Conservation (phyloP, 1,284 basidiomycete species). For the Anthracocystis panici-leucophaei region DNA sequence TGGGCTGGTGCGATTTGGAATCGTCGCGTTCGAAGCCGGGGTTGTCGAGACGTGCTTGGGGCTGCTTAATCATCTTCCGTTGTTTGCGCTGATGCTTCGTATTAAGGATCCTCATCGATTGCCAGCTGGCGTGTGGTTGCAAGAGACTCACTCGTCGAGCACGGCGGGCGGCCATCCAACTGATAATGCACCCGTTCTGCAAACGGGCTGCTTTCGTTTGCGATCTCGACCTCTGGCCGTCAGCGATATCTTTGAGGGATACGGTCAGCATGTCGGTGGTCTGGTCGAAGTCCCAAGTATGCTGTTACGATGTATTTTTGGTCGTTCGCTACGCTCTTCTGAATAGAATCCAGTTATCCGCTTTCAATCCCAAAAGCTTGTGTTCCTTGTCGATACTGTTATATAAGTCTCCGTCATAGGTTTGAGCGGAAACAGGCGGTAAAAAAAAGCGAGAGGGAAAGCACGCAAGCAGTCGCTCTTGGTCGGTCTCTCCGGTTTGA, state of each 20-base stretch:
- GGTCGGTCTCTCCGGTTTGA: background rate
- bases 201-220: slow-evolving; percentile 17
- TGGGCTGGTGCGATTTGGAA: slow-evolving; percentile 74
- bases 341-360: background rate
- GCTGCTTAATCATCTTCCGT: slow-evolving; percentile 87
- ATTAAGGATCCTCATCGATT: slow-evolving; percentile 85
- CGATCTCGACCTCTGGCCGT: slow-evolving; percentile 35
- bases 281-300: slow-evolving; percentile 39
- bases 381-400: background rate
- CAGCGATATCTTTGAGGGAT: slow-evolving; percentile 52
- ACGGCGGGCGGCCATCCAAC: no score
- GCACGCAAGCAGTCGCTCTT: slow-evolving; percentile 7
- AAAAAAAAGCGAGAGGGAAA: background rate
- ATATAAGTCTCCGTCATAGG: background rate
- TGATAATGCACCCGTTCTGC: slow-evolving; percentile 7
- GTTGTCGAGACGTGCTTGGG: slow-evolving; percentile 65
- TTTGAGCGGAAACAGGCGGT: background rate
- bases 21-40: slow-evolving; percentile 29
- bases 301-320: slow-evolving; percentile 35
- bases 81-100: slow-evolving; percentile 88
- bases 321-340: slow-evolving; percentile 22
- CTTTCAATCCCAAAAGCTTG: background rate
- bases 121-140: slow-evolving; percentile 71
- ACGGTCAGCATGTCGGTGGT: slow-evolving; percentile 43
- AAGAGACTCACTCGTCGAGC: slow-evolving; percentile 5